Percentiles rank a stretch among this genome's conserved stretches.
phyloP scores from a whole-genome alignment of 331 rosid species.

The Malus hybrid region DNA sequence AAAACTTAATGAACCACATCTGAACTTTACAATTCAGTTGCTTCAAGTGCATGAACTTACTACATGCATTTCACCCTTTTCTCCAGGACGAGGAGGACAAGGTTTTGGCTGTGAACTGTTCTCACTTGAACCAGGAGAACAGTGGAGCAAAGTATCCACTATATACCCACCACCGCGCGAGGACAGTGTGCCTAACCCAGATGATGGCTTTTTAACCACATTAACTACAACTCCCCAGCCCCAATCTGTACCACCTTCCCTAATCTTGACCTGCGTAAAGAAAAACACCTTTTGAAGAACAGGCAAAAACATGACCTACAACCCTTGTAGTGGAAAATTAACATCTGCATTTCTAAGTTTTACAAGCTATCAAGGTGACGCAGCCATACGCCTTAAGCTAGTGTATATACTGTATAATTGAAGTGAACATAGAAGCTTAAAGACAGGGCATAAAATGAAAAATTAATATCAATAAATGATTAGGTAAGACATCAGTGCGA shows the following conservation, averaged over 20 bases:
- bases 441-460: background rate
- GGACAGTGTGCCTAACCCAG: conserved; percentile 23
- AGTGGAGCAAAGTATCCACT: conserved; percentile 87
- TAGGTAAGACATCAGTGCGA: background rate
- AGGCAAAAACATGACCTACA: background rate
- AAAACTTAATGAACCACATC: background rate
- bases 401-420: background rate
- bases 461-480: background rate
- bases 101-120: conserved; percentile 81
- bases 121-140: conserved; percentile 79
- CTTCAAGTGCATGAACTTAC: conserved; percentile 36
- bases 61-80: conserved; percentile 99
- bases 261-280: conserved; percentile 59
- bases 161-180: conserved; percentile 70
- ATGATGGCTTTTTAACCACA: conserved; percentile 73
- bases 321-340: background rate
- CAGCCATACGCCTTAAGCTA: background rate
- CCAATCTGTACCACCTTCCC: conserved; percentile 99
- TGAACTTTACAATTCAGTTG: background rate
- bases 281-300: conserved; percentile 12
- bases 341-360: background rate
- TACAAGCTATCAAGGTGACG: background rate
- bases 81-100: conserved; percentile 91
- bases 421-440: background rate
- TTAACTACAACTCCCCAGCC: conserved; percentile 99